Conservation (phyloP, 768 basidiomycete genomes). For the Podaxis carcinomalis region DNA sequence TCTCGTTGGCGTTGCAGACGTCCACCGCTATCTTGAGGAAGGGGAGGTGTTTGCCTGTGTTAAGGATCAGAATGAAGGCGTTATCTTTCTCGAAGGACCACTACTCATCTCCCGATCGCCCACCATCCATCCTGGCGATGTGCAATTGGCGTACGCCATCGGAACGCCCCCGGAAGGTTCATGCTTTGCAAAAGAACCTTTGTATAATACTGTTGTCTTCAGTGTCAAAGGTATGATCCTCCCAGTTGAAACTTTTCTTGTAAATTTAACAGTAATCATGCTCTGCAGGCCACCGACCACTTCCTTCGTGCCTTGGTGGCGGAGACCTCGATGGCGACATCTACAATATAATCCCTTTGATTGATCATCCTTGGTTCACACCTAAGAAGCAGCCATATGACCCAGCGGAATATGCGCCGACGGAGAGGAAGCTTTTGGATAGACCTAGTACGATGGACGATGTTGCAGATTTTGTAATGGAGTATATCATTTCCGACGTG, state of each 20-base stretch:
- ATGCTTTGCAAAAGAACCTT: slow-evolving; percentile 45
- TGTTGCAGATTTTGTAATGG: slow-evolving; percentile 65
- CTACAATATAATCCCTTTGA: slow-evolving; percentile 48
- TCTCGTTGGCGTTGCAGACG: slow-evolving; percentile 69
- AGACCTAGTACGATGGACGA: slow-evolving; percentile 54
- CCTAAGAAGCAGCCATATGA: background rate
- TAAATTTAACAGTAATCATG: background rate
- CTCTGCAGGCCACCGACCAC: slow-evolving; percentile 46
- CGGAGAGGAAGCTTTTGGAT: slow-evolving; percentile 38
- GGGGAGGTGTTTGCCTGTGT: slow-evolving; percentile 62
- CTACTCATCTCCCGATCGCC: slow-evolving; percentile 62
- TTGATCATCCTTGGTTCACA: slow-evolving; percentile 26
- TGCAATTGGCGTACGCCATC: slow-evolving; percentile 56
- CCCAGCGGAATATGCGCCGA: slow-evolving; percentile 50
- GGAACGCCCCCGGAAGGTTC: slow-evolving; percentile 52
- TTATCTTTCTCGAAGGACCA: slow-evolving; percentile 47
- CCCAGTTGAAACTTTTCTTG: background rate
- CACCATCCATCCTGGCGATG: slow-evolving; percentile 66
- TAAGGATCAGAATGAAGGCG: slow-evolving; percentile 32
- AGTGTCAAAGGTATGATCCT: slow-evolving; percentile 43
- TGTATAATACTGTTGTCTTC: slow-evolving; percentile 65
- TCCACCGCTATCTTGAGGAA: slow-evolving; percentile 46
- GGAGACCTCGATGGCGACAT: slow-evolving; percentile 68
- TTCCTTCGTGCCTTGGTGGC: slow-evolving; percentile 62
- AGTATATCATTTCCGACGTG: slow-evolving; percentile 66